These are phyloP conservation scores for Fallopia convolvulus DNA, from an alignment of 148 eudicot species.

Conservation along the genomic window DNA sequence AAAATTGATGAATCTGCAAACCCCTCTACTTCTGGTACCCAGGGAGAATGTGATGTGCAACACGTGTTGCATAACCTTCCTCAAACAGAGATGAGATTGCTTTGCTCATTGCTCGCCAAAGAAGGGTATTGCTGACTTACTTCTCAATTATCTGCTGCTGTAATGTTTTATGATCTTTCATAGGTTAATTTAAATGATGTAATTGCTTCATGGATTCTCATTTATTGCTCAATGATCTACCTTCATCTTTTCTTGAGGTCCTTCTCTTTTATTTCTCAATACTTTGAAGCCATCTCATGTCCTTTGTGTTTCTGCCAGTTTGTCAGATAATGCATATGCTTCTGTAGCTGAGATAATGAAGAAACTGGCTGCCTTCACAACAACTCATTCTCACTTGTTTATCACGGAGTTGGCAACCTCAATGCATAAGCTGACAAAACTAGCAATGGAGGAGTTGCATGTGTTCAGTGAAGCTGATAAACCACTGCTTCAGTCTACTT, in stretches of 20 bases:
- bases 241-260: not conserved
- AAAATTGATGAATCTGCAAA: conserved; percentile 36
- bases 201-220: not conserved
- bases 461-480: conserved; percentile 68
- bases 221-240: not conserved
- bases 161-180: not conserved
- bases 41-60: conserved; percentile 29
- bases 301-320: conserved; percentile 28
- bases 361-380: conserved; percentile 70
- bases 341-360: conserved; percentile 74
- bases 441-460: conserved; percentile 72
- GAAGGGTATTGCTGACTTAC: conserved; percentile 55
- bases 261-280: not conserved
- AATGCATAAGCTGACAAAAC: conserved; percentile 55
- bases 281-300: conserved; percentile 2
- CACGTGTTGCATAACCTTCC: conserved; percentile 54
- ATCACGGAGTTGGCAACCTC: conserved; percentile 76
- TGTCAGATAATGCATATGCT: conserved; percentile 48
- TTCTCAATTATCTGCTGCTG: not conserved
- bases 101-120: conserved; percentile 83
- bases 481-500: conserved; percentile 65
- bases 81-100: conserved; percentile 60
- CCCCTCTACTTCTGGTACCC: conserved; percentile 28
- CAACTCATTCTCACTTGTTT: conserved; percentile 64
- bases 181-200: not conserved